Conservation (phyloP, 768 basidiomycete genomes). For the Leccinum subtestaceum region DNA sequence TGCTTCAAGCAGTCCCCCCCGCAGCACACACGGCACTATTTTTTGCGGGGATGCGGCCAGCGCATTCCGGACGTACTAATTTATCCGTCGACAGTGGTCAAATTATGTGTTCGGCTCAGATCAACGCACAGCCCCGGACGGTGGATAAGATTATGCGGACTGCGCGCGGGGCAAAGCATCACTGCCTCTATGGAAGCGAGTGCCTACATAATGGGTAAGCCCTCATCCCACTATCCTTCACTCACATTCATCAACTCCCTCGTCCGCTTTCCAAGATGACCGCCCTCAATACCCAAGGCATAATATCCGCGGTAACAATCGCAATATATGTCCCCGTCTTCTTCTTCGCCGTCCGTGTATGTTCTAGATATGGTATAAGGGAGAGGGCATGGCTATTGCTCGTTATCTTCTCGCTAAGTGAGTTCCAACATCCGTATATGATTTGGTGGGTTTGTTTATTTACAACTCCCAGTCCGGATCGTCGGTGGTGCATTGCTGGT, state of each 20-base stretch:
- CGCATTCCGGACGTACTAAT: neutral
- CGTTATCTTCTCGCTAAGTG: conserved; percentile 57
- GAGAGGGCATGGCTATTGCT: conserved; percentile 70
- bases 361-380: conserved; percentile 53
- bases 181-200: conserved; percentile 18
- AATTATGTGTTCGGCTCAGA: neutral
- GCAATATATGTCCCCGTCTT: conserved; percentile 59
- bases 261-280: conserved; percentile 25
- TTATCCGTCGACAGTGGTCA: neutral
- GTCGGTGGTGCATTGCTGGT: conserved; percentile 56
- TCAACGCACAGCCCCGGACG: conserved; percentile 15
- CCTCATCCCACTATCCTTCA: conserved; percentile 3
- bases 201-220: conserved; percentile 20
- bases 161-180: neutral
- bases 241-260: neutral
- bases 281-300: conserved; percentile 39
- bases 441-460: conserved; percentile 1
- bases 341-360: conserved; percentile 42
- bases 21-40: neutral
- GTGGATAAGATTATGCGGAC: neutral
- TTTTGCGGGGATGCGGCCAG: neutral
- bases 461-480: conserved; percentile 46
- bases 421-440: conserved; percentile 20
- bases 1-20: neutral
- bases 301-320: conserved; percentile 58